Evolutionary conservation across 306 rosid species (phyloP).

Genomic region (Echinosophora koreensis): DNA sequence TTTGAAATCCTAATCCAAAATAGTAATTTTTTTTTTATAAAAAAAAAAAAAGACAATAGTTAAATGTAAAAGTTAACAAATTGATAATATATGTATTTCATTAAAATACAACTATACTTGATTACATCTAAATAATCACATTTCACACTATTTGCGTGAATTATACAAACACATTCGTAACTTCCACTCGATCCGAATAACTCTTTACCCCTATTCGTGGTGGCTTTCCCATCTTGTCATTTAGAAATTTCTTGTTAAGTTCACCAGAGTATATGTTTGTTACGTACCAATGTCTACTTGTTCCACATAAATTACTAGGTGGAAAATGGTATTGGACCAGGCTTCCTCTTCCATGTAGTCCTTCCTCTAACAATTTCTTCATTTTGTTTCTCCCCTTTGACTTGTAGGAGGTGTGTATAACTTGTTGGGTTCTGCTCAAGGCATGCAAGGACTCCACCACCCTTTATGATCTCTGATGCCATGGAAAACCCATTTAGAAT

Average conservation of each 20-base stretch:
- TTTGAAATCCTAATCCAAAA: too few species aligned
- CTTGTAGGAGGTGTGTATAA: conserved; percentile 81
- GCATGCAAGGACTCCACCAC: conserved; percentile 62
- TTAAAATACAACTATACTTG: too few species aligned
- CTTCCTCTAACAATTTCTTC: conserved; percentile 92
- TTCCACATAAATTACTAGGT: conserved; percentile 42
- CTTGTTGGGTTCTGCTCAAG: conserved; percentile 62
- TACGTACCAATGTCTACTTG: not conserved
- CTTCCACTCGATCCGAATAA: not conserved
- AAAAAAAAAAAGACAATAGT: too few species aligned
- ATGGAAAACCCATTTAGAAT: conserved; percentile 69
- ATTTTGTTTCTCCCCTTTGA: conserved; percentile 60
- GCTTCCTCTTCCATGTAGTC: conserved; percentile 81
- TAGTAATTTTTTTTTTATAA: too few species aligned
- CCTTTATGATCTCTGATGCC: conserved; percentile 71
- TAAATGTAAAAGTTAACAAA: not conserved
- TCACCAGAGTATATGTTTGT: conserved; percentile 36
- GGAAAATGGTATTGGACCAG: conserved; percentile 56
- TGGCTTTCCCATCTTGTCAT: conserved; percentile 1
- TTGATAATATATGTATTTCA: too few species aligned
- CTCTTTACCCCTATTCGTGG: not conserved
- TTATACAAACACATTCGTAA: not conserved
- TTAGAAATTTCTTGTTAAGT: conserved; percentile 38
- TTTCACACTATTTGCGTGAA: conserved; percentile 25
- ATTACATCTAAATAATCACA: conserved; percentile 16